Evolutionary conservation across 495 filamentous ascomycete species (phyloP).

Genomic region (Penicillium arizonense): DNA sequence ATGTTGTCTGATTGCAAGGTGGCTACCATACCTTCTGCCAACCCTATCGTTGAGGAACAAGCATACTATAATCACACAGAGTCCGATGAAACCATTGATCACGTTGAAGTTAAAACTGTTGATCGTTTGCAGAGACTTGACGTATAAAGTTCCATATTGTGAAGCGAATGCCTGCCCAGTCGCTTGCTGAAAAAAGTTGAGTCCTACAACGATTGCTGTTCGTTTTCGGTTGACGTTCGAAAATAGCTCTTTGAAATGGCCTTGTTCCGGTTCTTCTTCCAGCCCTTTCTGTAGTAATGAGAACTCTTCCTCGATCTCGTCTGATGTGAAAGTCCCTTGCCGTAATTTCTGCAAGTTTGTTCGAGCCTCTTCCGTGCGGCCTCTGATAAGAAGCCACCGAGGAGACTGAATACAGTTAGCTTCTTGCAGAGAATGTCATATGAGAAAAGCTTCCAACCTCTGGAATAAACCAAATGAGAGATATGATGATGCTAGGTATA

Average conservation of each 20-base stretch:
- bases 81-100: conserved; percentile 17
- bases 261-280: conserved; percentile 19
- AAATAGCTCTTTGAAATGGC: conserved; percentile 29
- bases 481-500: conserved; percentile 21
- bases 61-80: conserved; percentile 10
- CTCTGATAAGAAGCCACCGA: conserved; percentile 32
- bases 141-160: conserved; percentile 33
- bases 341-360: conserved; percentile 15
- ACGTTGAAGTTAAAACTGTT: conserved; percentile 30
- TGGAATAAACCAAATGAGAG: conserved; percentile 32
- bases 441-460: not conserved
- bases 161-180: conserved; percentile 33
- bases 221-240: conserved; percentile 25
- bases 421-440: not conserved
- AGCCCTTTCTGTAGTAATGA: conserved; percentile 3
- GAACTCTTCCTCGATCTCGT: conserved; percentile 16
- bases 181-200: conserved; percentile 34
- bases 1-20: not conserved
- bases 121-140: conserved; percentile 30
- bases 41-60: conserved; percentile 8
- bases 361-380: conserved; percentile 25
- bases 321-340: not conserved
- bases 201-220: conserved; percentile 28
- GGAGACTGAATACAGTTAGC: conserved; percentile 16
- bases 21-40: conserved; percentile 10